phyloP scores from a whole-genome alignment of 2,329 filamentous ascomycete species.

The Fusarium duplospermum region DNA sequence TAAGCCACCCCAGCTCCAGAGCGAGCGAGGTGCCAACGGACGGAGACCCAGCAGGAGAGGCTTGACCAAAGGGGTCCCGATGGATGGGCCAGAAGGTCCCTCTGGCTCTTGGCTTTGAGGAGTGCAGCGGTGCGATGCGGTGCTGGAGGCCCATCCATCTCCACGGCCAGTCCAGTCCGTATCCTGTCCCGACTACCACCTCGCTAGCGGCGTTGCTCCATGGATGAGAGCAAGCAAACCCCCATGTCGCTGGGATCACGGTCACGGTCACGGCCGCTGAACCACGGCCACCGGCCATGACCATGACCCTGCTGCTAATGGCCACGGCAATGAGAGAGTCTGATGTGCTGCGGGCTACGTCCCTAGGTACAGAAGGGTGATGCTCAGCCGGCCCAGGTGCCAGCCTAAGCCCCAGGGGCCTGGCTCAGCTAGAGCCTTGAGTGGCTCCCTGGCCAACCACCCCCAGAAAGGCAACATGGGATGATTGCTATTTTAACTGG shows the following conservation, averaged over 20 bases:
- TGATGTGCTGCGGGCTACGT: background rate
- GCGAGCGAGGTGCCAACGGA: conserved; percentile 9
- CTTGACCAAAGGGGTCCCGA: conserved; percentile 1
- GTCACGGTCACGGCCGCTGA: conserved; percentile 11
- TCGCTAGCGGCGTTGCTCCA: conserved; percentile 31
- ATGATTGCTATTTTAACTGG: conserved; percentile 26
- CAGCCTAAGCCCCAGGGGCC: conserved; percentile 7
- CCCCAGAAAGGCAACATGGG: conserved; percentile 9
- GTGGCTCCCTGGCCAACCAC: conserved; percentile 7
- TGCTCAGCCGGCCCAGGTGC: conserved; percentile 35
- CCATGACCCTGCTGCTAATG: conserved; percentile 8
- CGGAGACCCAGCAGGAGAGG: background rate
- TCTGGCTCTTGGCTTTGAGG: conserved; percentile 9
- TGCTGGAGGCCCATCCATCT: conserved; percentile 25
- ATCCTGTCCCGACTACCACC: conserved; percentile 35
- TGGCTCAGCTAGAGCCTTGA: conserved; percentile 13
- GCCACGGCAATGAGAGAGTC: background rate
- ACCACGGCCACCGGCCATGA: conserved; percentile 12
- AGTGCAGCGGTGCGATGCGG: background rate
- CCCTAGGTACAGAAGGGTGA: conserved; percentile 8
- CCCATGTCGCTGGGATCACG: conserved; percentile 22
- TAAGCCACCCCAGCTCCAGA: conserved; percentile 25
- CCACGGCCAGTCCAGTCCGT: conserved; percentile 23
- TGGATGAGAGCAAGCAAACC: conserved; percentile 13
- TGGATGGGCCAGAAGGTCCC: background rate